These are phyloP conservation scores for Pythium coloratum DNA, from an alignment of 352 stramenopile genomes.

Conservation along the genomic window DNA sequence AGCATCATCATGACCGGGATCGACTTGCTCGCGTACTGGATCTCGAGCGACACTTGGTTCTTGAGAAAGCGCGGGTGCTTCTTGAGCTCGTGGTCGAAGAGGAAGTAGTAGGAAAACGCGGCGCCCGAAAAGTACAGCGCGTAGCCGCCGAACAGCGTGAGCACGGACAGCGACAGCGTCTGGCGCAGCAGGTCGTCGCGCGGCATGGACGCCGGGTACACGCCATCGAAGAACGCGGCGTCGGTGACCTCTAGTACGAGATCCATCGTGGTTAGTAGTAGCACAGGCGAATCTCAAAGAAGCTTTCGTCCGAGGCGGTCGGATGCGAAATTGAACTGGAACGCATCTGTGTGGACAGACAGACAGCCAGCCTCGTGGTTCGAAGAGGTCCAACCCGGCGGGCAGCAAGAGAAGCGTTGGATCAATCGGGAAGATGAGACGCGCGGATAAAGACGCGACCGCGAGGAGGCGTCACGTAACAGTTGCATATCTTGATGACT, in stretches of 20 bases:
- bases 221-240: slow-evolving; percentile 42
- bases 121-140: slow-evolving; percentile 58
- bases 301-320: not conserved
- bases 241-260: slow-evolving; percentile 56
- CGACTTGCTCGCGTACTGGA: slow-evolving; percentile 43
- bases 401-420: not conserved
- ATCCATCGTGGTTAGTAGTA: slow-evolving; percentile 40
- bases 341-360: too few species aligned
- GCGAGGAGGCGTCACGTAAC: too few species aligned
- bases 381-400: not conserved
- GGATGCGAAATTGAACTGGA: not conserved
- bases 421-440: not conserved
- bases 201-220: slow-evolving; percentile 49
- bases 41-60: slow-evolving; percentile 63
- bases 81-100: slow-evolving; percentile 67
- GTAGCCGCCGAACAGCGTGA: slow-evolving; percentile 60
- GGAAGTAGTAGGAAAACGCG: slow-evolving; percentile 47
- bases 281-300: not conserved
- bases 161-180: slow-evolving; percentile 40
- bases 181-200: slow-evolving; percentile 51
- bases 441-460: not conserved
- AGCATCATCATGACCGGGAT: slow-evolving; percentile 72
- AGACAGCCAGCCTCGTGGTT: not conserved
- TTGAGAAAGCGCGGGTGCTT: slow-evolving; percentile 68
- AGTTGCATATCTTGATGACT: not conserved